phyloP scores from a whole-genome alignment of 2,329 filamentous ascomycete species.

The Hypoxylon sp. region DNA sequence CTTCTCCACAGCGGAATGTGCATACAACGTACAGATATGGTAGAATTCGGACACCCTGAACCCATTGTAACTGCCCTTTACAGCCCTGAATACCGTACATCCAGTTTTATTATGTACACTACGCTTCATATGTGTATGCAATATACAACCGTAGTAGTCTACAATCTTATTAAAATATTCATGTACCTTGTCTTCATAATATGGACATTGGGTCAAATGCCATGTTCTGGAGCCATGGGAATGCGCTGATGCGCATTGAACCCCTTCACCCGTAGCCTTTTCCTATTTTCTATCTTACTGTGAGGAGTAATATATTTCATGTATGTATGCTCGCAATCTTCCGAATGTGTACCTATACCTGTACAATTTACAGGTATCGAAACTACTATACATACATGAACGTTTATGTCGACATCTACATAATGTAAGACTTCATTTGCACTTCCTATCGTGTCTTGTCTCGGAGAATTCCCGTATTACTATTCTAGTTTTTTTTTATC shows the following conservation, averaged over 20 bases:
- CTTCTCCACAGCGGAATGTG: conserved; percentile 44
- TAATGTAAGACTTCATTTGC: conserved; percentile 17
- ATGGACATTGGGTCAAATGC: conserved; percentile 50
- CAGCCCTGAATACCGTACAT: conserved; percentile 8
- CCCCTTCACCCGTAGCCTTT: background rate
- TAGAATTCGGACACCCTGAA: conserved; percentile 40
- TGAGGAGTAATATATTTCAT: conserved; percentile 6
- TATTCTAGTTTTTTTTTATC: conserved; percentile 26
- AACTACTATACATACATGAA: background rate
- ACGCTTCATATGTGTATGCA: conserved; percentile 16
- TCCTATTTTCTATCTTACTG: background rate
- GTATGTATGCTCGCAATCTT: conserved; percentile 40
- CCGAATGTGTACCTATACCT: conserved; percentile 38
- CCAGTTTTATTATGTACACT: conserved; percentile 24
- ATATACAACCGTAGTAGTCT: conserved; percentile 24
- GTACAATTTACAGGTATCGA: conserved; percentile 4
- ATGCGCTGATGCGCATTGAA: conserved; percentile 46
- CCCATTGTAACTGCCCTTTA: conserved; percentile 24
- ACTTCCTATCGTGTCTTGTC: conserved; percentile 33
- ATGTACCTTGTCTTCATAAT: conserved; percentile 27
- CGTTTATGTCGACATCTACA: conserved; percentile 7
- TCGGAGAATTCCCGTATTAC: conserved; percentile 42
- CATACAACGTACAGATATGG: conserved; percentile 36
- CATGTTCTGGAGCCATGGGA: conserved; percentile 49
- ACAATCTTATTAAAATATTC: conserved; percentile 15